Evolutionary conservation across 306 rosid genomes (phyloP).

Genomic region (Cucurbita maxima): DNA sequence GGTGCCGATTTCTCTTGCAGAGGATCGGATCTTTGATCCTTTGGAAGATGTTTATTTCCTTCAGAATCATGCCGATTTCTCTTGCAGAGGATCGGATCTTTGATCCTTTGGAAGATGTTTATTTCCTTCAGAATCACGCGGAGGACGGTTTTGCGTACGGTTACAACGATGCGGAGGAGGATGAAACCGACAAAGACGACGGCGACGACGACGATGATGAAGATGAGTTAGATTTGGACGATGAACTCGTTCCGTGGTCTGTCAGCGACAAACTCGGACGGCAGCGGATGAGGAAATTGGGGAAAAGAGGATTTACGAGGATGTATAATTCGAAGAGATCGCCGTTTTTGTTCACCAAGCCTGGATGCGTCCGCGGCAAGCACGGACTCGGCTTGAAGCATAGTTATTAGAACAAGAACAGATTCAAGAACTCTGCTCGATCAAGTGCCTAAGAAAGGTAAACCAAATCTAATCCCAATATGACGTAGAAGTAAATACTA

Average conservation of each 20-base stretch:
- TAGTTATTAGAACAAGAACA: conserved; percentile 15
- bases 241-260: conserved; percentile 81
- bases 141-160: not conserved
- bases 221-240: conserved; percentile 38
- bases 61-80: not conserved
- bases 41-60: not conserved
- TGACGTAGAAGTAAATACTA: not conserved
- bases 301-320: conserved; percentile 63
- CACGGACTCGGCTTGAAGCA: conserved; percentile 82
- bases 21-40: conserved; percentile 1
- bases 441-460: not conserved
- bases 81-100: conserved; percentile 6
- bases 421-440: not conserved
- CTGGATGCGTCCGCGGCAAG: conserved; percentile 85
- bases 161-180: not conserved
- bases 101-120: not conserved
- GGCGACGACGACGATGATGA: conserved; percentile 9
- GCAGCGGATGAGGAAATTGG: conserved; percentile 83
- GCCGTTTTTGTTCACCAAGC: conserved; percentile 37
- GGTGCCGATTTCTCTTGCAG: conserved; percentile 3
- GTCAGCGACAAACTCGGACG: conserved; percentile 46
- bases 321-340: conserved; percentile 46
- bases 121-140: not conserved
- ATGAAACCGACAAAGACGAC: not conserved
- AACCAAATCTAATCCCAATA: not conserved